Base-by-base conservation (phyloP, 331 rosid genomes). In the Quercus phellos region DNA sequence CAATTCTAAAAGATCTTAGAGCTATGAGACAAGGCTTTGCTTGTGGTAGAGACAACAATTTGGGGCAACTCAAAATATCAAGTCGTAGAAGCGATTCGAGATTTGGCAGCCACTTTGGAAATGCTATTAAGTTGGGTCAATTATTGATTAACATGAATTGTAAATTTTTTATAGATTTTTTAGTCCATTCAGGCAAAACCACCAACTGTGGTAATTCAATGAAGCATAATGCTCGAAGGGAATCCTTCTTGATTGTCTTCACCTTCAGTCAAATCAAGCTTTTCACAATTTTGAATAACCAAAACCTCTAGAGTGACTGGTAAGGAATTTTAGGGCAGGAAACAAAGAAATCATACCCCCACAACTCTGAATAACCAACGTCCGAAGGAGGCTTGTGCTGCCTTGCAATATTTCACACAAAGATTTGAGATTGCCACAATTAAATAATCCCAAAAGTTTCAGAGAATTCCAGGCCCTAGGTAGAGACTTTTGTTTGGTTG, bases 101-200 rank as follows among this genome's bases (percentile, higher is more conserved):
- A 50, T 38, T 7, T 51, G 69, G n/a, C 0, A 81, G 58, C 81
- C 84, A 78, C 14, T 73, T 53, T 0, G 86, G 84, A n/a, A 78
- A 80, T 26, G 5, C 70, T 18, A 7, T 55, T 6, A 86, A 30
- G 16, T 79, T 51, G 1, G 35, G 2, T 21, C 86, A 84, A 13
- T 6, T 0, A 2, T 1, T 4, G 53, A 84, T 26, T 6, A 3
- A 0, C 18, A 87, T 17, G 53, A 5, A 3, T 1, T 46, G 53
- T 27, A 82, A 77, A 9, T 78, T 72, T 16, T 30, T 4, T 7
- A 1, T 1, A 2, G 72, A 64, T 1, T n/a, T 29, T 42, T 30
- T 53, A 72, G 77, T 42, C 85, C 85, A 80, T 1, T 16, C 4
- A 29, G 76, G 80, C 34, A 80, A 16, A 8, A 17, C 11, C 32